Base-by-base conservation (phyloP, 75 land plant genomes). In the Larix kaempferi region DNA sequence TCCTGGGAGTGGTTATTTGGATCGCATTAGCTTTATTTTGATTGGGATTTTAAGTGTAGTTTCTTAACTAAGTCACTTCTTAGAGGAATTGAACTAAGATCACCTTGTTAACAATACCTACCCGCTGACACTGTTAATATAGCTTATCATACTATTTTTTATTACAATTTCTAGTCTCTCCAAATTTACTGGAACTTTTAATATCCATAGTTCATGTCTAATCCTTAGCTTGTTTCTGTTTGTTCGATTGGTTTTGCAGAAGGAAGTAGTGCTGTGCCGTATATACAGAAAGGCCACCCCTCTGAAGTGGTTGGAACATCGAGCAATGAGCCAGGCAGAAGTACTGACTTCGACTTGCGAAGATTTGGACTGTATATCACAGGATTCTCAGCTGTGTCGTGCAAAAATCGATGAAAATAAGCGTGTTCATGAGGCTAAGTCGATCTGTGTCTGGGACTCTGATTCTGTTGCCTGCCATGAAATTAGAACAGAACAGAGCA, bases 261-360 rank as follows among this genome's bases (percentile, higher is more conserved):
- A 79, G 58, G 92, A 84, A 71, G 84, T 86, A 57, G 90, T 88
- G 52, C 41, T 90, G 67, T 90, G 92, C 76, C 86, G 88, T 78
- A 80, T 90, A 37, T 86, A 88, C 37, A 79, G 83, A 56, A 90
- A 90, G 80, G 92, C 92, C 59, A 86, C 88, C 2, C 84, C 92
- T 26, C 62, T 85, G 80, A 90, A 88, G 44, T 87, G 79, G 64
- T 74, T 90, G 67, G 90, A 86, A 56, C 86, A 82, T 39, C 77
- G 79, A 54, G 84, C 86, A 19, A 29, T 75, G 35, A 13, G 11
- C 25, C 14, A 63, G 16, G 5, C 16, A 17, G 60, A 59, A 35
- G 71, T 17, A n/a, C n/a, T n/a, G 7, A 19, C 71, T 37, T 67
- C 71, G 5, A 35, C 19, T 6, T 39, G 16, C 2, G 71, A 67